Evolutionary conservation across 345 rosid species (phyloP), one percentile per base, ranked within the genome.

Genomic region (Eucalyptus sp.): DNA sequence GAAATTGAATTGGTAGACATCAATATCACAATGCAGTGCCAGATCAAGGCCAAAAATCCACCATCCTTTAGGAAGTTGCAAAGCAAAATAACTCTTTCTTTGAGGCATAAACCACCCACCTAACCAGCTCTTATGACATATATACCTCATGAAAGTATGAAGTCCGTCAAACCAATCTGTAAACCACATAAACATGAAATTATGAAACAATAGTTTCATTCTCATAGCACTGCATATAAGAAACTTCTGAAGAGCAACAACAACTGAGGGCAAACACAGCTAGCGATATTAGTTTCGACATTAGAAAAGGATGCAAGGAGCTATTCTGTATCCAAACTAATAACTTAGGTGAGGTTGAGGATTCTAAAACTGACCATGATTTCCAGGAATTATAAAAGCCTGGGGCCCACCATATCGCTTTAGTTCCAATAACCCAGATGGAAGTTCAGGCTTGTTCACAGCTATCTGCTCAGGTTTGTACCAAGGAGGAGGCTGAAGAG

Each of bases 61-160:
- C 99, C 99, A 98, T 52, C 95, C 88, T 90, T 94, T 91, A 20
- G 99, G 99, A 58, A 98, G 96, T 92, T 96, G 98, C 95, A 98
- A 93, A 43, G 99, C 98, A 94, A 97, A 98, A 89, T 98, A 98
- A 93, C 99, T 98, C 94, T 95, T 97, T 94, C 95, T 97, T 91
- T 98, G 99, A 86, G 99, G 99, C 98, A 98, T 98, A 88, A 97
- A 91, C 99, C 99, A 96, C 89, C 99, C 99, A 37, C 99, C 99
- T 93, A 98, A 94, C 99, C 99, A 98, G 93, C 96, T 98, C 93
- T 97, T 97, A 89, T 97, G 98, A 92, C 99, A 98, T 89, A 98
- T 95, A 91, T 94, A 95, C 93, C 99, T 95, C 99, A 98, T 98
- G 90, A 98, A 98, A 89, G 99, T 98, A 91, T 98, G 92, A 90